Base-by-base conservation (phyloP, 257 asterid genomes). In the Solanum sitiens region DNA sequence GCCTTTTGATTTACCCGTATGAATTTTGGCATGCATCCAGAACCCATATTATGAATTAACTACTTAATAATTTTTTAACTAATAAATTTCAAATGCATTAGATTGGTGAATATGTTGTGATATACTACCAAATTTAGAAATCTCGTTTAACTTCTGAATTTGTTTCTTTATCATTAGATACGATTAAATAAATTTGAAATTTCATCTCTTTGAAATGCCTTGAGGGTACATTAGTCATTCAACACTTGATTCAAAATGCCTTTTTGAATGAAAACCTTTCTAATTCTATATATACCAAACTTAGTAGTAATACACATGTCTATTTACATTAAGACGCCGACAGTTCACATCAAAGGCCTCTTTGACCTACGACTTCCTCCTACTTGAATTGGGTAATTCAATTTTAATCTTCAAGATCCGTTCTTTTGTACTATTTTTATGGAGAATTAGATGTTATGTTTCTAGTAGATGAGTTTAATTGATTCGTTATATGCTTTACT, bases 381-480 rank as follows among this genome's bases (percentile, higher is more conserved):
- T 95, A 37, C 95, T 92, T 89, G 98, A 96, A 94, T 96, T 98
- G 87, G 98, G 99, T 96, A 67, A 67, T 59, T 59, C 5, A 59
- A 8, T 1, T 21, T 59, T 59, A 20, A 59, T 59, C 25, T 59
- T 59, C 3, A 0, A 2, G 20, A 59, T 11, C 5, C 8, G 8
- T 20, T 59, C 11, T 11, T 59, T 59, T 59, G 25, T 59, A 59
- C 25, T 59, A 59, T 59, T 59, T 59, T 59, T 59, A 20, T 20
- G 12, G 67, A 20, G 12, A 59, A 20, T 20, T 59, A 7, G 67
- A 59, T 20, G 67, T 7, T 59, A 18, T 20, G 67, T 20, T 59
- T 59, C 25, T 20, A 59, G 21, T 0, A 59, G 12, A 59, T 20
- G 67, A 20, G 12, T 59, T 59, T 20, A 59, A 59, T 20, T 59